phyloP scores from a whole-genome alignment of 176 grass and related monocot species.

The Themeda triandra region DNA sequence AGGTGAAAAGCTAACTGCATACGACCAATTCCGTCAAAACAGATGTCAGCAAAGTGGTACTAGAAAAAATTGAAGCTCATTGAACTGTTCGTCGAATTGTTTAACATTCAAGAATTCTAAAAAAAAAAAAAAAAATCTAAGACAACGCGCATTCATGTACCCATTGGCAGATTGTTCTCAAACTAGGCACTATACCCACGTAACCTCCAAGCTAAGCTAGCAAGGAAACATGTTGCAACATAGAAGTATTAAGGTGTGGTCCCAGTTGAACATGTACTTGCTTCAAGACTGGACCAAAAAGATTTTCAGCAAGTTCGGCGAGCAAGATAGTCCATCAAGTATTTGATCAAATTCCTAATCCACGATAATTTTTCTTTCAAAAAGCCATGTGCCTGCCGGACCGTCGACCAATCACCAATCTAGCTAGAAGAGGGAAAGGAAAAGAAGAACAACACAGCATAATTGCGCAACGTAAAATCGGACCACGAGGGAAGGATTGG shows the following conservation, averaged over 20 bases:
- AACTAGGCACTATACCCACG: neutral
- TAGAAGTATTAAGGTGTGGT: neutral
- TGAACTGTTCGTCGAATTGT: neutral
- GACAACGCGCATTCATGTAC: neutral
- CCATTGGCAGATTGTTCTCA: neutral
- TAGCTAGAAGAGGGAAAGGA: neutral
- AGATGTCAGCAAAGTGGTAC: neutral
- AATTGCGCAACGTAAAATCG: neutral
- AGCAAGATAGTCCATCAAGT: neutral
- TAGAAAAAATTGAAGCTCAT: neutral
- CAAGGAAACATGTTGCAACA: conserved; percentile 1
- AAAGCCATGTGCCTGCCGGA: neutral
- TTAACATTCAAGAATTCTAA: neutral
- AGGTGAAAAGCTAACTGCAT: neutral
- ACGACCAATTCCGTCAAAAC: neutral
- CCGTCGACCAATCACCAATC: neutral
- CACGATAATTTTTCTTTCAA: neutral
- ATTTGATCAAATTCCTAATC: neutral
- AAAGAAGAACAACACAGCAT: neutral
- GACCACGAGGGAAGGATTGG: neutral
- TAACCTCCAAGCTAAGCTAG: neutral
- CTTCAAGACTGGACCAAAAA: neutral
- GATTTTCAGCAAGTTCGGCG: neutral
- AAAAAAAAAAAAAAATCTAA: too few relatives aligned
- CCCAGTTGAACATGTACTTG: neutral